Percentiles rank a stretch among this genome's conserved stretches.
phyloP scores from a whole-genome alignment of 2,329 filamentous ascomycete genomes.

The Onygenales sp. region DNA sequence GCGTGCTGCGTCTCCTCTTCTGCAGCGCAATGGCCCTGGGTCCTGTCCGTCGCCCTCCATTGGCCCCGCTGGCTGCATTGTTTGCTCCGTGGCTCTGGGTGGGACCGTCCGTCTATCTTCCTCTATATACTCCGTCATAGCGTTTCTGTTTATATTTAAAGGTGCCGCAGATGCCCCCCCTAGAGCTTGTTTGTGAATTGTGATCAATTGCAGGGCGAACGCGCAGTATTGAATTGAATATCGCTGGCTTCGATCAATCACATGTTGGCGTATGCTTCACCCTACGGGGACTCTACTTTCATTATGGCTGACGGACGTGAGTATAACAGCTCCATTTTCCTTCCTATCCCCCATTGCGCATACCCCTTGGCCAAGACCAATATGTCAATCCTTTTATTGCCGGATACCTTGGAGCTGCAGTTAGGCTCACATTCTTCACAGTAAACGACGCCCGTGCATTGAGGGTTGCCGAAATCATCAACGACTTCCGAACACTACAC shows the following conservation, averaged over 20 bases:
- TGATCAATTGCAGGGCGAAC: background rate
- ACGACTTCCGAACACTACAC: slow-evolving; percentile 54
- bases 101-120: background rate
- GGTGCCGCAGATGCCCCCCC: background rate
- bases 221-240: background rate
- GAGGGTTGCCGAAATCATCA: slow-evolving; percentile 54
- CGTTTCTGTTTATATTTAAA: slow-evolving; percentile 2
- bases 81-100: background rate
- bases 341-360: background rate
- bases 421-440: slow-evolving; percentile 20
- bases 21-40: too few species aligned
- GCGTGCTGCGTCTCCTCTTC: too few species aligned
- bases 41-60: too few species aligned
- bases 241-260: slow-evolving; percentile 6
- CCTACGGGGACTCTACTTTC: slow-evolving; percentile 6
- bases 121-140: background rate
- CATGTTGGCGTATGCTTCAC: slow-evolving; percentile 8
- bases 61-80: too few species aligned
- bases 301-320: slow-evolving; percentile 50
- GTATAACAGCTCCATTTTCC: slow-evolving; percentile 13
- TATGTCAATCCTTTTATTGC: background rate
- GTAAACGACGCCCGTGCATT: slow-evolving; percentile 56
- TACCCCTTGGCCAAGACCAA: background rate
- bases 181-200: slow-evolving; percentile 2
- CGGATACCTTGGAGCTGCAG: background rate